phyloP scores from a whole-genome alignment of 371 early-diverging fungal species.

The Mucor saturninus region DNA sequence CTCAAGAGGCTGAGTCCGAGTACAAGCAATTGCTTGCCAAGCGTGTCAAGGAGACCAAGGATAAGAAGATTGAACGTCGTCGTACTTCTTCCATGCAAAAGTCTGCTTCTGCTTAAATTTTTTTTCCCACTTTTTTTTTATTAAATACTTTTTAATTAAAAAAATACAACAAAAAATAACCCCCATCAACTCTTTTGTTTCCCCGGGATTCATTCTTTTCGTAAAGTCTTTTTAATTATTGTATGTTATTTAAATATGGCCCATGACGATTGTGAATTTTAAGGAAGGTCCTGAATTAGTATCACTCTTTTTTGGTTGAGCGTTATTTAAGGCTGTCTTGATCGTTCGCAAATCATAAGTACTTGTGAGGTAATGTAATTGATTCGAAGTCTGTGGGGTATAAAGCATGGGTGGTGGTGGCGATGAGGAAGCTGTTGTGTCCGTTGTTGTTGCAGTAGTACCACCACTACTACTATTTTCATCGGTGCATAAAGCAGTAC shows the following conservation, averaged over 20 bases:
- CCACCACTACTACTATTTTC: constrained; percentile 19
- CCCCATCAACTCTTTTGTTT: background rate
- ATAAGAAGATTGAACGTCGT: constrained; percentile 72
- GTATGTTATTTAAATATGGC: constrained; percentile 38
- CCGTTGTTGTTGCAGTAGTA: background rate
- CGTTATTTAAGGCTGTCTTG: constrained; percentile 8
- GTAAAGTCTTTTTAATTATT: constrained; percentile 1
- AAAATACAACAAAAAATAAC: background rate
- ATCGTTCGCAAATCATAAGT: constrained; percentile 13
- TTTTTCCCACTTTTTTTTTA: background rate
- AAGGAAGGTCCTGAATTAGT: constrained; percentile 26
- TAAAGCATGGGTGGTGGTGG: constrained; percentile 11
- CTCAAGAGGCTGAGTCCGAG: constrained; percentile 88
- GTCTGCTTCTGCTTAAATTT: constrained; percentile 48
- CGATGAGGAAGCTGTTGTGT: background rate
- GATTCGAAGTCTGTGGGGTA: constrained; percentile 13
- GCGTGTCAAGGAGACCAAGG: constrained; percentile 91
- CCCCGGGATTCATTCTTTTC: background rate
- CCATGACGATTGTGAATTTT: constrained; percentile 54
- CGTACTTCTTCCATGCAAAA: constrained; percentile 70
- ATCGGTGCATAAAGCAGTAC: constrained; percentile 57
- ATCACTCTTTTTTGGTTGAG: constrained; percentile 4
- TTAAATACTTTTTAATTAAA: background rate
- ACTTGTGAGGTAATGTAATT: constrained; percentile 12
- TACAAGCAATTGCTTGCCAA: constrained; percentile 93